Evolutionary conservation across 1,139 yeast species (phyloP).

Genomic region (Taphrina deformans): DNA sequence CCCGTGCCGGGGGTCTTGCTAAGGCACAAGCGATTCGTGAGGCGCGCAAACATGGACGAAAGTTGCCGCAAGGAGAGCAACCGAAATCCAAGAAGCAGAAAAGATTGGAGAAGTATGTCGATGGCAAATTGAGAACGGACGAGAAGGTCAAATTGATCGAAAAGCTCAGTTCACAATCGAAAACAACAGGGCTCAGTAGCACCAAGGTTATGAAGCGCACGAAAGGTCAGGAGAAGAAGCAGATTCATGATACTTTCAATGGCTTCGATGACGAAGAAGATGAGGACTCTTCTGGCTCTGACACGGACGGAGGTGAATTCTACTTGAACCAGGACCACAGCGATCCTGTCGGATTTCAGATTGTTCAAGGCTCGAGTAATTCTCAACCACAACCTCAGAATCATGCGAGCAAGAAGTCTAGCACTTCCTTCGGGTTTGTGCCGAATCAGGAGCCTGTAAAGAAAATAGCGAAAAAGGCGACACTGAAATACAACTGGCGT

Average conservation of each 20-base stretch:
- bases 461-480: slow-evolving; percentile 11
- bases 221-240: slow-evolving; percentile 56
- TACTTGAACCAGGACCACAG: not conserved
- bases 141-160: slow-evolving; percentile 77
- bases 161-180: slow-evolving; percentile 67
- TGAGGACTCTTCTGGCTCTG: slow-evolving; percentile 34
- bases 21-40: slow-evolving; percentile 69
- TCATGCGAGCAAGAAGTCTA: not conserved
- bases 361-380: not conserved
- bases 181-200: slow-evolving; percentile 74
- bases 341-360: too few species aligned
- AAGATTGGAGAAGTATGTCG: slow-evolving; percentile 55
- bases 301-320: slow-evolving; percentile 5
- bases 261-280: slow-evolving; percentile 42
- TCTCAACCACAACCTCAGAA: not conserved
- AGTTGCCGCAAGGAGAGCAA: slow-evolving; percentile 53
- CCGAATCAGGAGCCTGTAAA: not conserved
- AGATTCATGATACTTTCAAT: slow-evolving; percentile 52
- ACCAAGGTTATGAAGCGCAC: slow-evolving; percentile 69
- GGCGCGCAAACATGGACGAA: slow-evolving; percentile 65
- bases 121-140: slow-evolving; percentile 84
- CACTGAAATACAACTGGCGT: slow-evolving; percentile 31
- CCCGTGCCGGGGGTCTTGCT: slow-evolving; percentile 79
- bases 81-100: slow-evolving; percentile 62
- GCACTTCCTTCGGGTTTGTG: slow-evolving; percentile 9